Evolutionary conservation across 352 stramenopile species (phyloP).

Genomic region (Phytophthora agathidicida): DNA sequence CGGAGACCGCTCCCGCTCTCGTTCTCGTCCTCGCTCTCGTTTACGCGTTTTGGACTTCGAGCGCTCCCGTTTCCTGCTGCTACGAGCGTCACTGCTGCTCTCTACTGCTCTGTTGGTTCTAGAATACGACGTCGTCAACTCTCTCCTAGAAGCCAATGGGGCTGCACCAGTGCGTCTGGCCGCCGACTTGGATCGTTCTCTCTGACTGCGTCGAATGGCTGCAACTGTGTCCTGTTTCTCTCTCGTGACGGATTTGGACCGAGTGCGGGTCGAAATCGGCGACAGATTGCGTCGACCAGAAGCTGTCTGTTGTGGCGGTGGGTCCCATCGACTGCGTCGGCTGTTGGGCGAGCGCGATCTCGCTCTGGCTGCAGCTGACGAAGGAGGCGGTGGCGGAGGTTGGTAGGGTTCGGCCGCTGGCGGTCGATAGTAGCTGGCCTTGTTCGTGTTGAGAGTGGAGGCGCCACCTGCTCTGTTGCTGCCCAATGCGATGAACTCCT

Average conservation of each 20-base stretch:
- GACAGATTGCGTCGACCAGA: constrained; percentile 17
- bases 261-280: constrained; percentile 33
- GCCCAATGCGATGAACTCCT: constrained; percentile 63
- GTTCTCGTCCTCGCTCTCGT: constrained; percentile 1
- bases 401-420: constrained; percentile 9
- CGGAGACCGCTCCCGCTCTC: constrained; percentile 24
- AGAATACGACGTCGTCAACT: neutral
- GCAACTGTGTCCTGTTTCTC: constrained; percentile 26
- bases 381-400: neutral
- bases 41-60: constrained; percentile 23
- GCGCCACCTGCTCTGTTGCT: constrained; percentile 20
- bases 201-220: constrained; percentile 21
- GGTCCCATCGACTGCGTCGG: neutral
- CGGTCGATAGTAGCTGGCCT: constrained; percentile 37
- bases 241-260: constrained; percentile 51
- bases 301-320: neutral
- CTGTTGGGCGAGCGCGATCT: constrained; percentile 36
- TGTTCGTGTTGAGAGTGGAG: constrained; percentile 45
- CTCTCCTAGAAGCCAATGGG: constrained; percentile 1
- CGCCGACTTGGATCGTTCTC: constrained; percentile 43
- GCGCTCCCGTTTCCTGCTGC: constrained; percentile 23
- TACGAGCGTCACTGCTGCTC: constrained; percentile 11
- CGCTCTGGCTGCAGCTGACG: neutral
- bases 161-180: constrained; percentile 31
- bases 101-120: constrained; percentile 1